Base-by-base conservation (phyloP, 495 filamentous ascomycete genomes). In the Annulohypoxylon nitens region DNA sequence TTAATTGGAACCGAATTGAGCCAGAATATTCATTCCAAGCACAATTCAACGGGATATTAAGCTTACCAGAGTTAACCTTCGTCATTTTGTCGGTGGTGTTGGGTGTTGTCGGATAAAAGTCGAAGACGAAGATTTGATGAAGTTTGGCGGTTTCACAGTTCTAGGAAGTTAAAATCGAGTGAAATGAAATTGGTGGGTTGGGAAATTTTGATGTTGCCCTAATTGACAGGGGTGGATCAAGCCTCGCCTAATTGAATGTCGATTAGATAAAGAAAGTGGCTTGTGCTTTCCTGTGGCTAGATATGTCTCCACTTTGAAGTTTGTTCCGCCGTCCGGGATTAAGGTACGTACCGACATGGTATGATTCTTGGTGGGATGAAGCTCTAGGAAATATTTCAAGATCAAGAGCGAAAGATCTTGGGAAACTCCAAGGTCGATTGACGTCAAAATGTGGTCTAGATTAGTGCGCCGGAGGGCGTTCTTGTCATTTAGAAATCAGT, bases 31-130 rank as follows among this genome's bases (percentile, higher is more conserved):
- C 30, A 36, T n/a, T 23, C 20, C 25, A 51, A 33, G 9, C 0
- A 51, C 11, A 57, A 34, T 37, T n/a, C n/a, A 63, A 5, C 55
- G 61, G 16, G 45, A 34, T 12, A 57, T 55, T 45, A 66, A 68
- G 78, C 82, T 61, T 84, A 86, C 85, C 77, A 76, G 78, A 75
- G 80, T 87, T 88, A 75, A 88, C 83, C 78, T 89, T 90, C 65
- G 86, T 84, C 88, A 89, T 89, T 74, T 80, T 78, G 78, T 80
- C 80, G 78, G 73, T 79, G 64, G 64, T 71, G 76, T 67, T 69
- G 73, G 74, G 75, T 55, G 70, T 59, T 66, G 64, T 48, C 55
- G 55, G 55, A 50, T 33, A 18, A 34, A 55, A 16, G 18, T 69
- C 10, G 69, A 48, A 60, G 41, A 39, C 60, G 59, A 66, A 58